A percentile compares a stretch with the other conserved stretches of the same genome.
phyloP scores from a whole-genome alignment of 331 rosid genomes.

The Quercus phellos region DNA sequence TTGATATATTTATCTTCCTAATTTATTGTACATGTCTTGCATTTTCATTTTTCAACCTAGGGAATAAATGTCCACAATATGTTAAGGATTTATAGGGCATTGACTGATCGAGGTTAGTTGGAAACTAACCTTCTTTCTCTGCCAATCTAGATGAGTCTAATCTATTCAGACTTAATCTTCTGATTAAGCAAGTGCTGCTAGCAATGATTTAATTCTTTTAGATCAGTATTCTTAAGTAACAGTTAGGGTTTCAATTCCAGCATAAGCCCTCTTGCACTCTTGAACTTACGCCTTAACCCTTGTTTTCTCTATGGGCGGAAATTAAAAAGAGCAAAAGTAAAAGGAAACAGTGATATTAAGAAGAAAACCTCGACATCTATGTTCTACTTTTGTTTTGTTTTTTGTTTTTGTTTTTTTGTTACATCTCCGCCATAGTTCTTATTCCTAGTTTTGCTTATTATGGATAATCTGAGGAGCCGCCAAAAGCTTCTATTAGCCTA shows the following conservation, averaged over 20 bases:
- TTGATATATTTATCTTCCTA: conserved; percentile 23
- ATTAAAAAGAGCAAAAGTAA: too few species aligned
- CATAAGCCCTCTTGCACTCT: not conserved
- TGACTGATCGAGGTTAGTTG: too few species aligned
- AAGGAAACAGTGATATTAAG: not conserved
- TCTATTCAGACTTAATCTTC: too few species aligned
- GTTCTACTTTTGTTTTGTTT: not conserved
- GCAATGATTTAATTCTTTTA: too few species aligned
- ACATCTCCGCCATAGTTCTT: not conserved
- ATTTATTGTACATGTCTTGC: conserved; percentile 6
- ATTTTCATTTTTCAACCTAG: not conserved
- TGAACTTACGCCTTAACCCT: not conserved
- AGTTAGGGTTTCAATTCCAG: too few species aligned
- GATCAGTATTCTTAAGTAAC: too few species aligned
- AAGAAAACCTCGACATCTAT: not conserved
- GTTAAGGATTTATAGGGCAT: not conserved
- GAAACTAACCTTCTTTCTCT: too few species aligned
- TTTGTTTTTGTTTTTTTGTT: too few species aligned
- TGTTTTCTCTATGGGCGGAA: not conserved
- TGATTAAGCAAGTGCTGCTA: too few species aligned
- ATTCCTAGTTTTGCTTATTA: not conserved
- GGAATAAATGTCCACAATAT: not conserved
- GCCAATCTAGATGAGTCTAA: too few species aligned
- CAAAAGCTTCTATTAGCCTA: not conserved
- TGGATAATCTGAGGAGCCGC: not conserved